Evolutionary conservation across 345 rosid species (phyloP).

Genomic region (Psidium guajava): DNA sequence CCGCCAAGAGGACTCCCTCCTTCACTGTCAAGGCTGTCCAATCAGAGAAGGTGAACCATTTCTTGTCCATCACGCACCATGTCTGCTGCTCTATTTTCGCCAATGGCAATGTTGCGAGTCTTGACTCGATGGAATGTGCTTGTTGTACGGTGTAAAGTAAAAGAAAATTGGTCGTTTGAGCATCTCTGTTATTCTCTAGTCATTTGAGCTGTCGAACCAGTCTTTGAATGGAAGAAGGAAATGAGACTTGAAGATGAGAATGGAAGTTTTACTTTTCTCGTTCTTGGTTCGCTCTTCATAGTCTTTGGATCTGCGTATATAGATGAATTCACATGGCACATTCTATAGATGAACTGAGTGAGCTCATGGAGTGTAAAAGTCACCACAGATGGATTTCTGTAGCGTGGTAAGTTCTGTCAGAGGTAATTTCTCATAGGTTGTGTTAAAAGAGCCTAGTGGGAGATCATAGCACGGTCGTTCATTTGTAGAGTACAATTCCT

Average conservation of each 20-base stretch:
- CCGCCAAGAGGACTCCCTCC: constrained; percentile 35
- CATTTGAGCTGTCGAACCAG: background rate
- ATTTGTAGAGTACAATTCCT: background rate
- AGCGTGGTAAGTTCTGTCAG: background rate
- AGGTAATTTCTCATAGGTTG: background rate
- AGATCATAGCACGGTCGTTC: background rate
- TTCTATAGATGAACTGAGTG: background rate
- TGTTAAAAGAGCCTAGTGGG: background rate
- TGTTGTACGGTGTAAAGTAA: background rate
- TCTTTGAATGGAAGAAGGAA: background rate
- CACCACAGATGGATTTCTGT: background rate
- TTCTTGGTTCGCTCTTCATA: background rate
- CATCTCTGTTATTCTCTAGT: background rate
- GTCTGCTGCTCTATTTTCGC: background rate
- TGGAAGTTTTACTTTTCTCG: background rate
- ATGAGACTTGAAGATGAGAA: background rate
- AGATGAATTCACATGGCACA: background rate
- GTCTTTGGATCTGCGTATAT: background rate
- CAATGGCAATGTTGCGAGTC: background rate
- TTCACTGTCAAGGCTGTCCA: constrained; percentile 71
- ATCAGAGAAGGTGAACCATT: constrained; percentile 47
- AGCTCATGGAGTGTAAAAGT: background rate
- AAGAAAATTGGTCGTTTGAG: background rate
- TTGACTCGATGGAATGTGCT: background rate
- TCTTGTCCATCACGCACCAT: background rate